phyloP scores from a whole-genome alignment of 176 grass and related monocot genomes.

The Cymbopogon citratus region DNA sequence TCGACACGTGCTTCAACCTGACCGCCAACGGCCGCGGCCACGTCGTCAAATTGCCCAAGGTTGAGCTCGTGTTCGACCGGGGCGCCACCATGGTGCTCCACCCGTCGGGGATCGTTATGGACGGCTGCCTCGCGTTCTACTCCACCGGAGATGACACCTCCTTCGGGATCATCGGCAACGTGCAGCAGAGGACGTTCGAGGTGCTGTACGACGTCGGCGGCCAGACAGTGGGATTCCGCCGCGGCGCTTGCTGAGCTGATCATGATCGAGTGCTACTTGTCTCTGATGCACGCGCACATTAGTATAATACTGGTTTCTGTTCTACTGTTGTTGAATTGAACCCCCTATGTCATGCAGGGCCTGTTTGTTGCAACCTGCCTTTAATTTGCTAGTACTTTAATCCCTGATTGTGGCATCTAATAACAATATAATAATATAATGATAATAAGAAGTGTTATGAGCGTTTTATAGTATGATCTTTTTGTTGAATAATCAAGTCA shows the following conservation, averaged over 20 bases:
- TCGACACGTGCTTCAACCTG: conserved; percentile 3
- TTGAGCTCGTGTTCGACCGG: neutral
- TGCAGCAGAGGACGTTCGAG: conserved; percentile 65
- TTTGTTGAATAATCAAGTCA: too few relatives aligned
- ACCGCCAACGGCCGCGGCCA: neutral
- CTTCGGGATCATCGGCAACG: conserved; percentile 49
- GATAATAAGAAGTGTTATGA: too few relatives aligned
- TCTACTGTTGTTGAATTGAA: too few relatives aligned
- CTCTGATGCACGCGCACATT: too few relatives aligned
- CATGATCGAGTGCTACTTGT: too few relatives aligned
- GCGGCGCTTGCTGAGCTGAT: conserved; percentile 25
- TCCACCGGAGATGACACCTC: neutral
- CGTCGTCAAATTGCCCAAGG: neutral
- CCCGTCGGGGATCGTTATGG: neutral
- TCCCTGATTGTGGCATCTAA: too few relatives aligned
- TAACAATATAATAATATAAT: too few relatives aligned
- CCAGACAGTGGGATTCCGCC: conserved; percentile 38
- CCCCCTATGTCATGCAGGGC: too few relatives aligned
- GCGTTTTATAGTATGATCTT: too few relatives aligned
- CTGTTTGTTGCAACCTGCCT: too few relatives aligned
- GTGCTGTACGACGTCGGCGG: conserved; percentile 46
- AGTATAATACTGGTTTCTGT: too few relatives aligned
- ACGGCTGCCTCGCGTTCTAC: conserved; percentile 6
- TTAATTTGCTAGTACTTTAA: too few relatives aligned
- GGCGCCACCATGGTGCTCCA: neutral